phyloP scores from a whole-genome alignment of 2,329 filamentous ascomycete genomes.

The Aspergillus fructus region DNA sequence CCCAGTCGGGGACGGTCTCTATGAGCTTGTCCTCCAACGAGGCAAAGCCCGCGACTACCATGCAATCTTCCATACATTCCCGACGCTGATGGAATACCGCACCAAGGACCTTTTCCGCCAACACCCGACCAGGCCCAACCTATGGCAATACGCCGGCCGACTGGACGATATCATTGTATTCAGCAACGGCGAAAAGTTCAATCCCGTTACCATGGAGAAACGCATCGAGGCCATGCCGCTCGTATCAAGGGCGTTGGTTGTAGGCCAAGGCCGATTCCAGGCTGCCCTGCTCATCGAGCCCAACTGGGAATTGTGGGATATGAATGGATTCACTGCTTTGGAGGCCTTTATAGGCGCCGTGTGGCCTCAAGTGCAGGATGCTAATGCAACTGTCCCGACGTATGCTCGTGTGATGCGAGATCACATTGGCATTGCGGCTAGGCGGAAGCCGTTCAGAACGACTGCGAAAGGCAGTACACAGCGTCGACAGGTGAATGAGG shows the following conservation, averaged over 20 bases:
- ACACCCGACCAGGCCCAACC: background rate
- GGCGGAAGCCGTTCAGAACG: background rate
- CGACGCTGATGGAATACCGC: background rate
- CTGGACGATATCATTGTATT: constrained; percentile 47
- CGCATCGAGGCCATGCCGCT: constrained; percentile 31
- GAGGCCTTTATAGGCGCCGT: background rate
- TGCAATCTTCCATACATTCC: background rate
- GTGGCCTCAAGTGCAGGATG: background rate
- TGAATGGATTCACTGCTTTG: too few species aligned
- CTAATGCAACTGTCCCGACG: background rate
- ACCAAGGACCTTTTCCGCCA: background rate
- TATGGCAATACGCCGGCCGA: background rate
- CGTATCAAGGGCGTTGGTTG: background rate
- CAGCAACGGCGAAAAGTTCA: constrained; percentile 47
- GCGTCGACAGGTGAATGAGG: background rate
- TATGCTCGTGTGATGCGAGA: background rate
- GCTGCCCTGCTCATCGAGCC: background rate
- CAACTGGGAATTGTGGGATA: background rate
- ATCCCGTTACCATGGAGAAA: constrained; percentile 43
- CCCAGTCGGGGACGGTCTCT: background rate
- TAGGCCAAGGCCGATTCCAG: background rate
- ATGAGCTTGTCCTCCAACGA: background rate
- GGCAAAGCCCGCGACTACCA: background rate
- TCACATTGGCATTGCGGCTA: background rate
- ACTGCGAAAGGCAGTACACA: background rate